A percentile compares a stretch with the other conserved stretches of the same genome.
phyloP scores from a whole-genome alignment of 257 asterid genomes.

The Solanum pimpinellifolium region DNA sequence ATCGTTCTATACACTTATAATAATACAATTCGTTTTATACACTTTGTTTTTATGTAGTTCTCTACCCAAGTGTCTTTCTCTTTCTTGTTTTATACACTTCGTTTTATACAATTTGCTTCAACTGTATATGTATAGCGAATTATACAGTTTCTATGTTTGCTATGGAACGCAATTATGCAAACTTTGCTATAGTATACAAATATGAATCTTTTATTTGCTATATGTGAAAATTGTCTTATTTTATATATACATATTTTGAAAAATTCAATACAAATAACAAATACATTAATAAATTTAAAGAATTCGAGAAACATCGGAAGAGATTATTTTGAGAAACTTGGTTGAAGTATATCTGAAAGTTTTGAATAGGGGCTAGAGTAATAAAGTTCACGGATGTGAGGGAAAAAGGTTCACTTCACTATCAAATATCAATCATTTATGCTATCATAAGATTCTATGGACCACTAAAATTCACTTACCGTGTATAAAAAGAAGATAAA shows the following conservation, averaged over 20 bases:
- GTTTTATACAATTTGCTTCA: no score
- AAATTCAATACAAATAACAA: background rate
- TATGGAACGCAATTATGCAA: no score
- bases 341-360: background rate
- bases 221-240: background rate
- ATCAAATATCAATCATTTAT: background rate
- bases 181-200: no score
- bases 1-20: no score
- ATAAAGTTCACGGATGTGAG: background rate
- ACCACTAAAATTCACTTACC: background rate
- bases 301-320: background rate
- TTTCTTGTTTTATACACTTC: no score
- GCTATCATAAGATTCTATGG: background rate
- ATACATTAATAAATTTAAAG: background rate
- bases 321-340: background rate
- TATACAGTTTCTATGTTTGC: no score
- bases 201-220: no score
- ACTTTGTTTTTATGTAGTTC: no score
- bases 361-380: background rate
- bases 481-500: background rate
- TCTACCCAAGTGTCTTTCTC: no score
- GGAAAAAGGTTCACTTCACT: background rate
- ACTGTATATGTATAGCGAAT: no score
- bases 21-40: no score
- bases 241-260: background rate